Evolutionary conservation across 768 basidiomycete genomes (phyloP).

Genomic region (Collybia mongolica): DNA sequence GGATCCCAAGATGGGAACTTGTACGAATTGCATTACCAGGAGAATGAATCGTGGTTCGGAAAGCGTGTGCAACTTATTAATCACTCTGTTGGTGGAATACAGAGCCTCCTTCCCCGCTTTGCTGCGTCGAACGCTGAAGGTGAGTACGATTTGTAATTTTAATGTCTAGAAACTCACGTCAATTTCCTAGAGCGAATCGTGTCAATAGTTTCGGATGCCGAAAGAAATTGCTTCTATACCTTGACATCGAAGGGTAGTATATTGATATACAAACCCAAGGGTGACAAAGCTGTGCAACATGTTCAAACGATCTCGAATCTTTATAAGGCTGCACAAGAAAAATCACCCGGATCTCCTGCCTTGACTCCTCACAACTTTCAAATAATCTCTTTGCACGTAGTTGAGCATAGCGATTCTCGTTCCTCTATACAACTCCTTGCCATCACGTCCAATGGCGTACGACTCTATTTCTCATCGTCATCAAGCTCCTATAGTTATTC

Average conservation of each 20-base stretch:
- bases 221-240: slow-evolving; percentile 76
- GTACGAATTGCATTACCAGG: slow-evolving; percentile 91
- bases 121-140: slow-evolving; percentile 63
- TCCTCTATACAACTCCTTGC: slow-evolving; percentile 75
- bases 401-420: slow-evolving; percentile 67
- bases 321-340: slow-evolving; percentile 76
- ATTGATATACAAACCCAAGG: slow-evolving; percentile 60
- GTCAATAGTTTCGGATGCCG: slow-evolving; percentile 62
- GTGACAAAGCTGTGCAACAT: slow-evolving; percentile 67
- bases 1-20: slow-evolving; percentile 83
- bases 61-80: slow-evolving; percentile 85
- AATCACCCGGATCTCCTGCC: slow-evolving; percentile 74
- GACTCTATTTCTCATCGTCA: slow-evolving; percentile 78
- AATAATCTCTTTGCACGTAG: slow-evolving; percentile 67
- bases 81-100: slow-evolving; percentile 77
- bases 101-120: slow-evolving; percentile 79
- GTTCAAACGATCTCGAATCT: slow-evolving; percentile 75
- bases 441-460: slow-evolving; percentile 76
- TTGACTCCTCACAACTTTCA: slow-evolving; percentile 69
- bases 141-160: slow-evolving; percentile 30
- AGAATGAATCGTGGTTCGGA: slow-evolving; percentile 89
- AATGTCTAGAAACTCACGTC: slow-evolving; percentile 6
- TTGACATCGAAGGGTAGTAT: slow-evolving; percentile 66
- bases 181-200: slow-evolving; percentile 63
- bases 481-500: slow-evolving; percentile 45